Percentiles rank a stretch among this genome's conserved stretches.
phyloP scores from a whole-genome alignment of 352 stramenopile genomes.

The Blastocystis sp. region DNA sequence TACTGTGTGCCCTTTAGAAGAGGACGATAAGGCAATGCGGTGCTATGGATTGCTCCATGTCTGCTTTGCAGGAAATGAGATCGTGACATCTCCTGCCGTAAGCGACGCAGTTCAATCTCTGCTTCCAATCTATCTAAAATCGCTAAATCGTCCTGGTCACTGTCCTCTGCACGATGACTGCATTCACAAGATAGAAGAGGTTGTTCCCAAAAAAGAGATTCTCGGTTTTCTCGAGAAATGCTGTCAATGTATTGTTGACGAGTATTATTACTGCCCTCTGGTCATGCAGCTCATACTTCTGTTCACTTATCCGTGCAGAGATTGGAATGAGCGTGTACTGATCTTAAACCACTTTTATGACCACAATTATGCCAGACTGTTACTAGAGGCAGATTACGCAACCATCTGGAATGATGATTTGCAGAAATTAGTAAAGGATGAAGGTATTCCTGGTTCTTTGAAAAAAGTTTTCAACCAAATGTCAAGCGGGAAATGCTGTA shows the following conservation, averaged over 20 bases:
- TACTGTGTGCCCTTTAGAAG: background rate
- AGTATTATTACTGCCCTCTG: conserved; percentile 21
- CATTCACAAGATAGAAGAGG: background rate
- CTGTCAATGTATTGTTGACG: background rate
- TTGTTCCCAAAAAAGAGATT: background rate
- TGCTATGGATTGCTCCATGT: background rate
- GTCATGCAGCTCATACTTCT: conserved; percentile 8
- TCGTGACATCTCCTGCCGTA: background rate
- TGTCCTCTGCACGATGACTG: background rate
- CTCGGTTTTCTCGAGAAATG: background rate
- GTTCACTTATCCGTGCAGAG: background rate
- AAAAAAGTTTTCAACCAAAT: background rate
- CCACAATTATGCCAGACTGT: background rate
- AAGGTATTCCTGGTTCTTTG: background rate
- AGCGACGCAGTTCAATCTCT: background rate
- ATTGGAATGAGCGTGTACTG: conserved; percentile 35
- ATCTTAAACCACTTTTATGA: conserved; percentile 39
- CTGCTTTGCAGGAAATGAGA: background rate
- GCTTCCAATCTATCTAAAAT: background rate
- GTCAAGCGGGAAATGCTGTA: background rate
- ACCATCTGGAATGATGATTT: background rate
- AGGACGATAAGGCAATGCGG: background rate
- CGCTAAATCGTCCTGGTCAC: background rate
- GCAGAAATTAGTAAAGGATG: background rate
- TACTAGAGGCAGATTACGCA: background rate